A percentile compares a stretch with the other conserved stretches of the same genome.
Evolutionary conservation across 495 filamentous ascomycete genomes (phyloP).

Genomic region (Immersiella caudata): DNA sequence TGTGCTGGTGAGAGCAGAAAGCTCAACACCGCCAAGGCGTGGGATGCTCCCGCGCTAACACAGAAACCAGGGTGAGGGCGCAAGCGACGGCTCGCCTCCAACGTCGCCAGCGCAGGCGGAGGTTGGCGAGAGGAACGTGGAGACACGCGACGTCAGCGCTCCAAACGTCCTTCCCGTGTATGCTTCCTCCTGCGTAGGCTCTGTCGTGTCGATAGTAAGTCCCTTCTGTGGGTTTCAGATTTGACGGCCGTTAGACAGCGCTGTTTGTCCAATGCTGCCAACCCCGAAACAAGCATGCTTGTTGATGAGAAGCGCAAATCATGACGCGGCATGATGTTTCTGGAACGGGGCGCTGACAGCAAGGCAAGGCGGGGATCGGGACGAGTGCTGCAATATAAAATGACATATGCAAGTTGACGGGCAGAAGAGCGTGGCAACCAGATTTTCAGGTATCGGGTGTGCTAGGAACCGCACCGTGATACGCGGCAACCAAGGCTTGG

Average conservation of each 20-base stretch:
- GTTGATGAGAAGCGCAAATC: slow-evolving; percentile 26
- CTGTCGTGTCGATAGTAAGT: background rate
- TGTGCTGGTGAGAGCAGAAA: background rate
- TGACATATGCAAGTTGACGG: slow-evolving; percentile 25
- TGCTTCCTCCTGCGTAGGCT: background rate
- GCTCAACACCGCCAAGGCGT: background rate
- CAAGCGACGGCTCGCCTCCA: slow-evolving; percentile 10
- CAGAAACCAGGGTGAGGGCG: background rate
- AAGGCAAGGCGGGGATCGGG: background rate
- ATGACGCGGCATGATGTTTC: slow-evolving; percentile 29
- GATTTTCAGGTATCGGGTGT: slow-evolving; percentile 20
- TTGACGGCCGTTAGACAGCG: background rate
- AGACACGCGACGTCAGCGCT: background rate
- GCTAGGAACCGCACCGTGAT: background rate
- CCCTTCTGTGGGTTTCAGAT: background rate
- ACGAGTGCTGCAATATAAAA: slow-evolving; percentile 16
- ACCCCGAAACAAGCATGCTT: slow-evolving; percentile 24
- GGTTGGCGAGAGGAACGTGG: background rate
- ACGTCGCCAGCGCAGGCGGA: slow-evolving; percentile 4
- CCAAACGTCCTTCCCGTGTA: background rate
- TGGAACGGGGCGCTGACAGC: slow-evolving; percentile 26
- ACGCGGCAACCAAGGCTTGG: background rate
- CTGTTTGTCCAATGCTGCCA: background rate
- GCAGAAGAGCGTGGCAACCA: slow-evolving; percentile 11
- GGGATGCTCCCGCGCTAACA: background rate